Evolutionary conservation across 768 basidiomycete species (phyloP).

Genomic region (Auricularia cornea): DNA sequence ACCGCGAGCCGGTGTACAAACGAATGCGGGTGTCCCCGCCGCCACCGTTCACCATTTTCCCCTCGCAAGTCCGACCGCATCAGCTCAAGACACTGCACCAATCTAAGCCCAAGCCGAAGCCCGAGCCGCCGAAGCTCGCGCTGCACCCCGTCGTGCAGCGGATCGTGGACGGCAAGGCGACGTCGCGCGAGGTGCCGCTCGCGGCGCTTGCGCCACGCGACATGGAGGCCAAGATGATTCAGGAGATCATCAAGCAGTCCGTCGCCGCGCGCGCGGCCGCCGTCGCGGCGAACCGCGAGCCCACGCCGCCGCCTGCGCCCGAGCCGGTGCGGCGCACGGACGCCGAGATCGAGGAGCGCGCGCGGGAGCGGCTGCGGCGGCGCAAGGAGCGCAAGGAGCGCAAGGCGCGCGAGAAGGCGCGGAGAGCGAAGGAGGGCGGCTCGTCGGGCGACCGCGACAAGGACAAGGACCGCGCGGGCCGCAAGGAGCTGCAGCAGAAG

Average conservation of each 20-base stretch:
- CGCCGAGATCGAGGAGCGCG: slow-evolving; percentile 2
- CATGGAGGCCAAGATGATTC: slow-evolving; percentile 4
- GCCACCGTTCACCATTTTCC: too few relatives aligned
- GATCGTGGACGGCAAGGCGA: slow-evolving; percentile 2
- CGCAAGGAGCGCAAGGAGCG: slow-evolving; percentile 51
- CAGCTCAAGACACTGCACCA: too few relatives aligned
- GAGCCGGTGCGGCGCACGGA: slow-evolving; percentile 19
- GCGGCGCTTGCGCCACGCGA: background rate
- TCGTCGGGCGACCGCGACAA: too few relatives aligned
- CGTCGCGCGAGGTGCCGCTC: slow-evolving; percentile 7
- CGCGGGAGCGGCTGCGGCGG: background rate
- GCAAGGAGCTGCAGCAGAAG: slow-evolving; percentile 49
- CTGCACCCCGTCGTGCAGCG: slow-evolving; percentile 1
- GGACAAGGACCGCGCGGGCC: slow-evolving; percentile 1
- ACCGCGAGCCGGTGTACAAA: too few relatives aligned
- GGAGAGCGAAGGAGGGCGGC: too few relatives aligned
- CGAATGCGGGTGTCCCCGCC: too few relatives aligned
- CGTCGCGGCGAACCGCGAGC: slow-evolving; percentile 16
- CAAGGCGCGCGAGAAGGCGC: slow-evolving; percentile 7
- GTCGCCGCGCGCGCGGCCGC: slow-evolving; percentile 22
- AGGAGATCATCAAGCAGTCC: background rate
- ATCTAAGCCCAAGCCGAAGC: background rate
- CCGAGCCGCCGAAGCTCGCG: background rate
- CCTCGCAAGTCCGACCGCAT: too few relatives aligned
- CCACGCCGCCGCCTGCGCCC: slow-evolving; percentile 6